Evolutionary conservation across 805 yeast species (phyloP).

Genomic region (Ogataea corticis): DNA sequence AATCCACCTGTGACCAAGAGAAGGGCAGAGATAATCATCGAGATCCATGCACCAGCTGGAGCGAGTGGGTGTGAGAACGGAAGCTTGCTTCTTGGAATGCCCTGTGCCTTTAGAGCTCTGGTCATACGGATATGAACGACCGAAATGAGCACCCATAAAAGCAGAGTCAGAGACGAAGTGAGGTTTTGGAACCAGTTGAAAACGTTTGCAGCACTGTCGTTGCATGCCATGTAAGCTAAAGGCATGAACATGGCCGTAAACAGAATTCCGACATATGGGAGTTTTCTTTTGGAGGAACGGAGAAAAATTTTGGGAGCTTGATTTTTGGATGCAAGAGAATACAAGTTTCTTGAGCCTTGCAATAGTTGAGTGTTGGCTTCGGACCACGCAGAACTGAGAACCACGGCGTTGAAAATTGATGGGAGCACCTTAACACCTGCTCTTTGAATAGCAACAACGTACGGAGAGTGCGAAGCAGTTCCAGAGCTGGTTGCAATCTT

Average conservation of each 20-base stretch:
- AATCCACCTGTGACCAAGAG: slow-evolving; percentile 40
- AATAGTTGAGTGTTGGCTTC: slow-evolving; percentile 73
- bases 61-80: slow-evolving; percentile 35
- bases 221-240: slow-evolving; percentile 64
- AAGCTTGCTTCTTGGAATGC: slow-evolving; percentile 33
- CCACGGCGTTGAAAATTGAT: slow-evolving; percentile 70
- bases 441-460: slow-evolving; percentile 69
- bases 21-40: slow-evolving; percentile 28
- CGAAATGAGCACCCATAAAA: slow-evolving; percentile 54
- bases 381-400: slow-evolving; percentile 46
- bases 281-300: slow-evolving; percentile 50
- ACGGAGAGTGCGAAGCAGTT: slow-evolving; percentile 72
- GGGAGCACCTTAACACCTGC: slow-evolving; percentile 65
- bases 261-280: slow-evolving; percentile 55
- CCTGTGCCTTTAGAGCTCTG: slow-evolving; percentile 43
- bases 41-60: slow-evolving; percentile 35
- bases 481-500: slow-evolving; percentile 44
- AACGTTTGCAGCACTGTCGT: slow-evolving; percentile 52
- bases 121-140: slow-evolving; percentile 41
- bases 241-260: slow-evolving; percentile 45
- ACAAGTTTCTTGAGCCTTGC: slow-evolving; percentile 66
- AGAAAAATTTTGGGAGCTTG: slow-evolving; percentile 67
- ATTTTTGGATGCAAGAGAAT: slow-evolving; percentile 65
- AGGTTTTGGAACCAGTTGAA: slow-evolving; percentile 64
- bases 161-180: slow-evolving; percentile 57